Evolutionary conservation across 495 filamentous ascomycete genomes (phyloP).

Genomic region (Penicillium alfredii): DNA sequence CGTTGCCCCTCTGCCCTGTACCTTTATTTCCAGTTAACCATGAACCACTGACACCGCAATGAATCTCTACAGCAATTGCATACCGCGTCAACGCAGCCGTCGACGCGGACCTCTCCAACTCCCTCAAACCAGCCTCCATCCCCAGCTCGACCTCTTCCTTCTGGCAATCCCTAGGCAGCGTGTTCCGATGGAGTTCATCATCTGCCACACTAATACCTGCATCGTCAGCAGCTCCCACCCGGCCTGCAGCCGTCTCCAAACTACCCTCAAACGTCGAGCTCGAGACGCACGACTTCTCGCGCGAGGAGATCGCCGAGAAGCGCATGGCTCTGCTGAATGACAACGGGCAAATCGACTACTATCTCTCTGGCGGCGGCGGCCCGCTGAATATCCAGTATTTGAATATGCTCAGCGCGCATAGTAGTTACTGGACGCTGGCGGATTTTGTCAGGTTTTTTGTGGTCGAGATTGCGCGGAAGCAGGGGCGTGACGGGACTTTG

Average conservation of each 20-base stretch:
- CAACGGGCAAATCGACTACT: constrained; percentile 92
- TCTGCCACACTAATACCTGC: not conserved
- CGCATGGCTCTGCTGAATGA: constrained; percentile 85
- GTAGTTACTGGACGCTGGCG: constrained; percentile 79
- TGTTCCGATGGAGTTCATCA: constrained; percentile 47
- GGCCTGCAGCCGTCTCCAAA: constrained; percentile 47
- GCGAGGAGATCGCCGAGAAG: constrained; percentile 89
- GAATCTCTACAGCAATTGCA: constrained; percentile 53
- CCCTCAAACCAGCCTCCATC: constrained; percentile 69
- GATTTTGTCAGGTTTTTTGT: constrained; percentile 87
- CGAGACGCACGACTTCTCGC: constrained; percentile 89
- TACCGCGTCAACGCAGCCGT: constrained; percentile 89
- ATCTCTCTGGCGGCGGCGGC: constrained; percentile 69
- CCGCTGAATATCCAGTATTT: constrained; percentile 90
- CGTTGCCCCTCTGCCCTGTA: constrained; percentile 2
- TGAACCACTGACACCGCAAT: too few species aligned
- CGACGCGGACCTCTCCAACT: constrained; percentile 69
- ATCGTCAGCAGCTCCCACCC: constrained; percentile 18
- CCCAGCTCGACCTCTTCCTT: constrained; percentile 66
- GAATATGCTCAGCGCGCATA: constrained; percentile 96
- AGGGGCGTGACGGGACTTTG: constrained; percentile 63
- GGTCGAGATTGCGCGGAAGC: constrained; percentile 71
- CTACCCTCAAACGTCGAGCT: constrained; percentile 88
- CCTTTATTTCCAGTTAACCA: too few species aligned
- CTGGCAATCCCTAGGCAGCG: constrained; percentile 57